Percentiles rank a stretch among this genome's conserved stretches.
These are phyloP conservation scores for Globisporangium ultimum DNA, from an alignment of 352 stramenopile genomes.

Conservation along the genomic window DNA sequence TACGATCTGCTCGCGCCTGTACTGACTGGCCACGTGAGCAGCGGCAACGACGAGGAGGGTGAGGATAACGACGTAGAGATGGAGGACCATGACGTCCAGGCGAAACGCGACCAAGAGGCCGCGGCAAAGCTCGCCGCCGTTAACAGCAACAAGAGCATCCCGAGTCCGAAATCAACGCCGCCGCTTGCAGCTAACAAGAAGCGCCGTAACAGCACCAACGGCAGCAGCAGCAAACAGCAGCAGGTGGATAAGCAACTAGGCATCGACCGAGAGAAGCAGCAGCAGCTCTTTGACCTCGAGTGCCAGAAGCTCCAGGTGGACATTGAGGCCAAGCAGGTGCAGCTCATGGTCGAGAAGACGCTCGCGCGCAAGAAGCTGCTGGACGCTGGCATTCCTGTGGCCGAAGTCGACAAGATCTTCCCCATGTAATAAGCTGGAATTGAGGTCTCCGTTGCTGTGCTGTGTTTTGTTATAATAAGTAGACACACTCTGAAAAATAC, in stretches of 20 bases:
- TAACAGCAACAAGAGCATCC: background rate
- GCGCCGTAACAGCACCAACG: background rate
- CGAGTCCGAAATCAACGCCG: background rate
- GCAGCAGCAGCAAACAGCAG: background rate
- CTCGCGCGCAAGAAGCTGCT: constrained; percentile 44
- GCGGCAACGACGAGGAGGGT: constrained; percentile 16
- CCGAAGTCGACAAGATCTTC: constrained; percentile 45
- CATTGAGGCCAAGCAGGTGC: constrained; percentile 44
- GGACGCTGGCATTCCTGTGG: constrained; percentile 35
- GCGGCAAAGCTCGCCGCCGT: background rate
- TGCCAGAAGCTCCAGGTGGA: constrained; percentile 45
- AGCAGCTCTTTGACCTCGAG: constrained; percentile 45
- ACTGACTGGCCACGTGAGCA: constrained; percentile 25
- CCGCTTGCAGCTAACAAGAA: constrained; percentile 1
- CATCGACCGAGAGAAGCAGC: constrained; percentile 33
- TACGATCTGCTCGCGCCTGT: constrained; percentile 32
- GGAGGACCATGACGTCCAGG: background rate
- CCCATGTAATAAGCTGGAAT: constrained; percentile 22
- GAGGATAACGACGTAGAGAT: background rate
- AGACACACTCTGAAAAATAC: background rate
- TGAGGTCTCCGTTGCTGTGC: background rate
- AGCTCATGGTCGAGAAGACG: constrained; percentile 47
- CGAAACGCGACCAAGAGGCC: background rate
- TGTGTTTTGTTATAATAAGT: too few relatives aligned
- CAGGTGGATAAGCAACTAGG: background rate